These are phyloP conservation scores for Dothistroma pini DNA, from an alignment of 2,329 filamentous ascomycete species.

Conservation along the genomic window DNA sequence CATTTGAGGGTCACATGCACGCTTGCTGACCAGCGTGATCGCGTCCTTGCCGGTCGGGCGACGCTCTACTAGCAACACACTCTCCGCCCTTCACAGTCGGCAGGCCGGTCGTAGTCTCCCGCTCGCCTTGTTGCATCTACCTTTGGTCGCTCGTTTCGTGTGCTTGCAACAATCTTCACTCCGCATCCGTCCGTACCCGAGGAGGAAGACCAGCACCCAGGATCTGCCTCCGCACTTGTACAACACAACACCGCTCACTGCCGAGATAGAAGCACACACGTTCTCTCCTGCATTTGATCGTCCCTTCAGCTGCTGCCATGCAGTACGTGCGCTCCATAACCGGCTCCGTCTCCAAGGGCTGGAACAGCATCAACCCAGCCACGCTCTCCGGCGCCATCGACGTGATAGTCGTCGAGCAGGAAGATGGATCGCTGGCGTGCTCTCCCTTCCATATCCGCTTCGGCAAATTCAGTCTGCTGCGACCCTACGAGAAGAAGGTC, in stretches of 20 bases:
- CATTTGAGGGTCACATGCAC: not conserved
- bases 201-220: not conserved
- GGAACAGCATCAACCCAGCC: conserved; percentile 99
- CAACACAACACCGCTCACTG: not conserved
- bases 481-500: conserved; percentile 97
- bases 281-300: conserved; percentile 3
- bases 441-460: conserved; percentile 99
- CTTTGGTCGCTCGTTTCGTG: not conserved
- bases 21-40: not conserved
- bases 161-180: not conserved
- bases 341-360: conserved; percentile 94
- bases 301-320: conserved; percentile 52
- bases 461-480: conserved; percentile 93
- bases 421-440: conserved; percentile 82
- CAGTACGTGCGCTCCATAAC: conserved; percentile 97
- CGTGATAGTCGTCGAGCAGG: conserved; percentile 95
- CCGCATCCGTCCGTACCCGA: not conserved
- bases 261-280: not conserved
- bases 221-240: not conserved
- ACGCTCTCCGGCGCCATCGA: conserved; percentile 97
- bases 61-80: not conserved
- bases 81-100: not conserved
- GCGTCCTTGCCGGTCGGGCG: not conserved
- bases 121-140: not conserved
- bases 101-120: not conserved